Base-by-base conservation (phyloP, 306 rosid species). In the Glycine latifolia region DNA sequence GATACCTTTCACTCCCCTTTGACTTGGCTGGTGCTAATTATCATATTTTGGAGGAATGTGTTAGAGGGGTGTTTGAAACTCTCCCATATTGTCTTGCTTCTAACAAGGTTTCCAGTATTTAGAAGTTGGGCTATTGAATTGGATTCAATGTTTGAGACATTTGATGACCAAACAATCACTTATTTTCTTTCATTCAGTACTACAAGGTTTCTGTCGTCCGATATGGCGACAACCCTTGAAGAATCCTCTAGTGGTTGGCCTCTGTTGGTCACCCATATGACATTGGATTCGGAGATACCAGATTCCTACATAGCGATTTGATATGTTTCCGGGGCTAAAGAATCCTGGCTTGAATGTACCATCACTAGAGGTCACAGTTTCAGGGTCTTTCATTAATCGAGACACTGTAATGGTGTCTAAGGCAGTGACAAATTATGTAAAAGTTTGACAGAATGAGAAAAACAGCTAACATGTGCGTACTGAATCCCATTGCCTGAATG, bases 181-280 rank as follows among this genome's bases (percentile, higher is more conserved):
- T 4, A 3, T n/a, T 80, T 71, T 7, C 66, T 1, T 44, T 77
- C 83, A 73, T 87, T 63, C 0, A 84, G 3, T 50, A 82, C 37
- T 26, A 66, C 87, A 14, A 90, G 71, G 54, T 84, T 78, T 26
- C 83, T 78, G 26, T 61, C 14, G 2, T 65, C 33, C 7, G 83
- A 55, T 14, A 84, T 75, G 8, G 59, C 67, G 47, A 90, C 14
- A 70, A 67, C 20, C 6, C 89, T 87, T 3, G 56, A 70, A 58
- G 74, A 35, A 73, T 82, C 77, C 13, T 53, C 6, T 3, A 89
- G 39, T 0, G 91, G 87, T 20, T 65, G 35, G 12, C 55, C 71
- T 84, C 83, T 84, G 47, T 82, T 87, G 39, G 88, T 88, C 12
- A 87, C 81, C 93, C 91, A 90, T 14, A 88, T 44, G 53, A 77